Base-by-base conservation (phyloP, 2,329 filamentous ascomycete genomes). In the Xylariaceae sp. region DNA sequence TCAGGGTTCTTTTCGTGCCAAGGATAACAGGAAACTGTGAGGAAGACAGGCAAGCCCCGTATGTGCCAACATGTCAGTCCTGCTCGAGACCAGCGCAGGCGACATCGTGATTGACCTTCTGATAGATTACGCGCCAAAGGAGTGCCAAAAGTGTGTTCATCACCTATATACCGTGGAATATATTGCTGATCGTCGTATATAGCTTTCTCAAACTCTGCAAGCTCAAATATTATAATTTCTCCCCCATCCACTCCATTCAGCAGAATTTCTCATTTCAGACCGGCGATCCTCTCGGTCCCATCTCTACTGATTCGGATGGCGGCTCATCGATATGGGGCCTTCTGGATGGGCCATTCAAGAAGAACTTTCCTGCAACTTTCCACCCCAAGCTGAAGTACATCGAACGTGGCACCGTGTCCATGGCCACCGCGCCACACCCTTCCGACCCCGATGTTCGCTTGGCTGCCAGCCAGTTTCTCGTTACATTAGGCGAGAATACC, bases 201-300 rank as follows among this genome's bases (percentile, higher is more conserved):
- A 96, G 92, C 82, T 98, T 99, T 75, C 81, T 99, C 55, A 98
- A 99, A 82, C 90, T 99, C 67, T 97, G 95, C 86, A 98, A 98
- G 79, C 82, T 92, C 76, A 99, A 97, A 79, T 99, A 98, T 79
- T 99, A 97, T 86, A 98, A 98, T 79, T 98, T 96, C 75, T 88
- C 92, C 5, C 95, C 94, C 23, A 79, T 98, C 52, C 91, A 97
- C 78, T 92, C 89, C 65, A 86, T 99, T 33, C 95, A 97, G 72
- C 95, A 94, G 74, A 87, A 92, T 76, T 98, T 97, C 76, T 96
- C 93, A 60, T 96, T 96, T 76, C 94, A 98, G 76, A 96, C 91
- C 28, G 94, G 94, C 73, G 95, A 98, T 70, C 94, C 94, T 11
- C 87, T 98, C 50, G 94, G 95, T 11, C 94, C 93, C 11, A 85